Evolutionary conservation across 441 rosid genomes (phyloP).

Genomic region (Erodium chrysanthum): DNA sequence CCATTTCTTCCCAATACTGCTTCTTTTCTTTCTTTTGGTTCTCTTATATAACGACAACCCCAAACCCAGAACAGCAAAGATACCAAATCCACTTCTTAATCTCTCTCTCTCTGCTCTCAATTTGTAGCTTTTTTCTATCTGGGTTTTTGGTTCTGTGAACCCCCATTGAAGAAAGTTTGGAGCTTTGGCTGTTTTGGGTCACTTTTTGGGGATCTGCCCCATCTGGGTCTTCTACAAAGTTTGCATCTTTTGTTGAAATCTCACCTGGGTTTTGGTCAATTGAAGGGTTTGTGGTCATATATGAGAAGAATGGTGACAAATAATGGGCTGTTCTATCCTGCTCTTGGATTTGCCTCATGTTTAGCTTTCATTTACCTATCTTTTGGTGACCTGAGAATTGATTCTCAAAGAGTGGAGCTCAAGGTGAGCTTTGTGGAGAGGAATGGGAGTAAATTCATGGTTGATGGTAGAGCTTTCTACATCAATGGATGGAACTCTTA

Average conservation of each 20-base stretch:
- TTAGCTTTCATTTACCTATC: conserved; percentile 64
- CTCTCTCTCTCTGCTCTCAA: not conserved
- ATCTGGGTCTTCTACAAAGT: conserved; percentile 15
- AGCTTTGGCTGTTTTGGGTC: conserved; percentile 1
- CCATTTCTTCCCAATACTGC: not conserved
- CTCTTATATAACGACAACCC: not conserved
- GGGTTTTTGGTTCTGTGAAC: not conserved
- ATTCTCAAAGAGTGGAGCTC: conserved; percentile 21
- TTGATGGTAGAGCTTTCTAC: conserved; percentile 50
- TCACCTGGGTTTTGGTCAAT: conserved; percentile 17
- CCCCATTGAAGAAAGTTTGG: conserved; percentile 12
- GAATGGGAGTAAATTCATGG: conserved; percentile 61
- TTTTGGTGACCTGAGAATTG: conserved; percentile 50
- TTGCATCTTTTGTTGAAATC: conserved; percentile 14
- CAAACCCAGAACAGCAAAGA: not conserved
- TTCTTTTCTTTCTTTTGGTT: not conserved
- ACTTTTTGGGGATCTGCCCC: conserved; percentile 14
- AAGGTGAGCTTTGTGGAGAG: conserved; percentile 50
- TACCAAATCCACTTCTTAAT: not conserved
- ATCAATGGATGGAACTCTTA: conserved; percentile 92
- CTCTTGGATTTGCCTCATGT: conserved; percentile 71
- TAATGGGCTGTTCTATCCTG: conserved; percentile 50
- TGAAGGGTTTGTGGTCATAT: conserved; percentile 15
- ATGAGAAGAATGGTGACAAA: conserved; percentile 33
- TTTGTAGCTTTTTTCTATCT: not conserved